These are phyloP conservation scores for Porcisia deanei DNA, from an alignment of 208 protist genomes.

Conservation along the genomic window DNA sequence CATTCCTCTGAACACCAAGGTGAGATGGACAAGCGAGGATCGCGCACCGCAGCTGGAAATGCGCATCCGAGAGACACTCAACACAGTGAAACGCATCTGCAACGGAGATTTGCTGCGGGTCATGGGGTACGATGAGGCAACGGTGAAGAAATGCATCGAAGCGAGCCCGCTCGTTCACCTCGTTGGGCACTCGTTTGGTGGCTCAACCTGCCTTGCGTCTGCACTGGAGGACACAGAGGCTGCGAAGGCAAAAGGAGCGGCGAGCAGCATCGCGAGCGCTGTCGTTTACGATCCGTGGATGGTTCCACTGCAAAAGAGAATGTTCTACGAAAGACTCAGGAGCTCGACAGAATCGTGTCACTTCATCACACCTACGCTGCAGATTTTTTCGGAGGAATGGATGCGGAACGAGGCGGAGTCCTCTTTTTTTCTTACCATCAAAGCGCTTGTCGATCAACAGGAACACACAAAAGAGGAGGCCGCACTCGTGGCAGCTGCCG, in stretches of 20 bases:
- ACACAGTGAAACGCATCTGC: constrained; percentile 35
- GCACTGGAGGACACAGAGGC: constrained; percentile 38
- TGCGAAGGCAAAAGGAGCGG: constrained; percentile 8
- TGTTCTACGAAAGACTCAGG: constrained; percentile 47
- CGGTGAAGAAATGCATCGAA: constrained; percentile 37
- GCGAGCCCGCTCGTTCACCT: constrained; percentile 37
- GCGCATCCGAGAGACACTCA: constrained; percentile 48
- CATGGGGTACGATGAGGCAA: constrained; percentile 30
- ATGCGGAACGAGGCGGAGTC: constrained; percentile 31
- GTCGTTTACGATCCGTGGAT: constrained; percentile 75
- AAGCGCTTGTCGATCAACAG: constrained; percentile 32
- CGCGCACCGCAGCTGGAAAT: constrained; percentile 61
- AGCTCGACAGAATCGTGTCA: constrained; percentile 23
- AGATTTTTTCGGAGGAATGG: constrained; percentile 71
- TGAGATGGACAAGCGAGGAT: constrained; percentile 38
- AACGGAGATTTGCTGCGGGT: constrained; percentile 42
- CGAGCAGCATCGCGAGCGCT: constrained; percentile 27
- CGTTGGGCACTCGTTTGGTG: constrained; percentile 86
- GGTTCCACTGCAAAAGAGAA: constrained; percentile 43
- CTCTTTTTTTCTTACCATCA: constrained; percentile 45
- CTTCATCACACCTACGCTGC: constrained; percentile 56
- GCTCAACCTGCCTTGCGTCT: constrained; percentile 54
- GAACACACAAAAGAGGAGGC: constrained; percentile 25
- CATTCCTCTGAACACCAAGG: constrained; percentile 33
- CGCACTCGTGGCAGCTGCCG: constrained; percentile 20